Base-by-base conservation (phyloP, 176 grass and related monocot species). In the Poa pratensis region DNA sequence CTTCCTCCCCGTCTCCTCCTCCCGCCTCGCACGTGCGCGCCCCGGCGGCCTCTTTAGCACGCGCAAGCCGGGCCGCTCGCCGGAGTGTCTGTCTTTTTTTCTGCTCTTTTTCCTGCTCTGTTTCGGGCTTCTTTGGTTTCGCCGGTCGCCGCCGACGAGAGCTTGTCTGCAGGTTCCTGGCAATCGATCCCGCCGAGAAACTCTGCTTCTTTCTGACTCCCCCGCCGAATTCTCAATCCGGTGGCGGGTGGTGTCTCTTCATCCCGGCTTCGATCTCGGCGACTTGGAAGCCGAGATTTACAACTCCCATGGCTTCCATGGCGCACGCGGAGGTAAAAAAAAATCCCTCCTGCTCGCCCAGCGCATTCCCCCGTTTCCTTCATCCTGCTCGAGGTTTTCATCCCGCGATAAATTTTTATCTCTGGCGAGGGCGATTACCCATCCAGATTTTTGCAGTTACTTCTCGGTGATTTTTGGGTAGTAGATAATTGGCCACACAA, bases 321-420 rank as follows among this genome's bases (percentile, higher is more conserved):
- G 82, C 61, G 65, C 83, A 12, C n/a, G 45, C 57, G 34, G 65
- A 88, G 90, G 90, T 88, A 74, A 74, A 28, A 19, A 12, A 62
- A 66, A 18, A 65, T 63, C 45, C 75, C 30, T 20, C 13, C 9
- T 1, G 1, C 40, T 9, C 17, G 61, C 20, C n/a, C 35, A 4
- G 48, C 73, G 16, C 24, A 12, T 75, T 53, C 48, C 7, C 13
- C 5, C 8, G 5, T 73, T 62, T 18, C 9, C 59, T 39, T 14
- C 68, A 0, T 6, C 16, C 10, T 22, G 14, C 66, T 49, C 23
- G 1, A 3, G 5, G 6, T 10, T 69, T 69, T 50, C 0, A 2
- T 50, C 27, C 5, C 18, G 49, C 7, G 11, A 23, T 55, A 62
- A 51, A 83, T 27, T 2, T 6, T 14, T 3, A 9, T 73, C 32